A percentile compares a stretch with the other conserved stretches of the same genome.
phyloP scores from a whole-genome alignment of 192 early-diverging fungal species.

The Coemansia asiatica region DNA sequence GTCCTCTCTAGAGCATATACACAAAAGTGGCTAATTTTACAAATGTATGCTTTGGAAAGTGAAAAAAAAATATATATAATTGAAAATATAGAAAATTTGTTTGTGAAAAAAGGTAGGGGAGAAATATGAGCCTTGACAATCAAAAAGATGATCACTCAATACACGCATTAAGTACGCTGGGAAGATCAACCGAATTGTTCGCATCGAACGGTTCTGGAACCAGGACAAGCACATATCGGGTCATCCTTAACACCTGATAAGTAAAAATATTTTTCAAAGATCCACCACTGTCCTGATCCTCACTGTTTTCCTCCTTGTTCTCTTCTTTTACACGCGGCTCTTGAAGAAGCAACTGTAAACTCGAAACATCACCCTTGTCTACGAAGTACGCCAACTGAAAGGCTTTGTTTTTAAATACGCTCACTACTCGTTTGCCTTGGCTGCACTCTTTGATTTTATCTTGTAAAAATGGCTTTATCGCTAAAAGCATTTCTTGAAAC shows the following conservation, averaged over 20 bases:
- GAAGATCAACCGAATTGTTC: slow-evolving; percentile 37
- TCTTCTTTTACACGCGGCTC: slow-evolving; percentile 34
- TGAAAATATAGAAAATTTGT: background rate
- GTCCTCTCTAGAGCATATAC: background rate
- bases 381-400: slow-evolving; percentile 46
- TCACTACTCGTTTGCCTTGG: slow-evolving; percentile 15
- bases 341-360: slow-evolving; percentile 28
- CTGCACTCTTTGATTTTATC: slow-evolving; percentile 28
- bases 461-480: slow-evolving; percentile 24
- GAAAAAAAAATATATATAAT: slow-evolving; percentile 2
- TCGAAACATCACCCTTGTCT: slow-evolving; percentile 11
- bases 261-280: slow-evolving; percentile 20
- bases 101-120: too few species aligned
- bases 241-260: slow-evolving; percentile 24
- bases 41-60: background rate
- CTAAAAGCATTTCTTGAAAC: slow-evolving; percentile 50
- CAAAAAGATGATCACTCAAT: slow-evolving; percentile 12
- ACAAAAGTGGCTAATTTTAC: background rate
- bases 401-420: slow-evolving; percentile 34
- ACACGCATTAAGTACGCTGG: background rate
- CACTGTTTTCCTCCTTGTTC: background rate
- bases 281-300: background rate
- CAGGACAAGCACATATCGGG: slow-evolving; percentile 26
- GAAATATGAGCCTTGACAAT: background rate
- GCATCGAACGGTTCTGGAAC: slow-evolving; percentile 51